Evolutionary conservation across 192 early-diverging fungal species (phyloP).

Genomic region (Lobosporangium transversale): DNA sequence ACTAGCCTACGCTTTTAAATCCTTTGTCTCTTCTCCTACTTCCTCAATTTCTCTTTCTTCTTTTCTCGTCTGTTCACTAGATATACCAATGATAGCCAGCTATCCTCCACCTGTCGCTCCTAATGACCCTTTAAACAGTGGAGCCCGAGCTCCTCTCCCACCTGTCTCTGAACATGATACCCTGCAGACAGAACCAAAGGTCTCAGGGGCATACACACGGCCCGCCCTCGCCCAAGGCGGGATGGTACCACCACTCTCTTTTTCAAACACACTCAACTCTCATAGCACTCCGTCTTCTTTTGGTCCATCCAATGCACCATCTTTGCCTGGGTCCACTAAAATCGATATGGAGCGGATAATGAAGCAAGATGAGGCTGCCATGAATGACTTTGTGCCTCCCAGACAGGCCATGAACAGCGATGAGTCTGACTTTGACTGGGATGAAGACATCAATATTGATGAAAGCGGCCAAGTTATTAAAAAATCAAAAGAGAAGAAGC

Average conservation of each 20-base stretch:
- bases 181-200: slow-evolving; percentile 8
- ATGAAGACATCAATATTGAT: slow-evolving; percentile 41
- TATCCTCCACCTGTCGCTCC: slow-evolving; percentile 5
- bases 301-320: no score
- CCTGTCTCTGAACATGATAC: slow-evolving; percentile 33
- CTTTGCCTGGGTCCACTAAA: slow-evolving; percentile 21
- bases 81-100: not conserved
- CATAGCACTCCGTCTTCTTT: slow-evolving; percentile 1
- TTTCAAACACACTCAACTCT: not conserved
- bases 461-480: slow-evolving; percentile 13
- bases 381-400: slow-evolving; percentile 51
- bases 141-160: slow-evolving; percentile 7
- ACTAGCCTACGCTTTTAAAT: no score
- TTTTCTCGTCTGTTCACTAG: slow-evolving; percentile 11
- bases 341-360: slow-evolving; percentile 52
- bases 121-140: not conserved
- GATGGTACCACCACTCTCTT: not conserved
- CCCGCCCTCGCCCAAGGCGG: not conserved
- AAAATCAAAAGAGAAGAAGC: slow-evolving; percentile 4
- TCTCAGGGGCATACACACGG: slow-evolving; percentile 13
- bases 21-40: no score
- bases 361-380: slow-evolving; percentile 45
- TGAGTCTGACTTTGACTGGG: slow-evolving; percentile 53
- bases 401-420: slow-evolving; percentile 54
- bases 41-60: no score